Evolutionary conservation across 306 rosid genomes (phyloP).

Genomic region (Acacia crassicarpa): DNA sequence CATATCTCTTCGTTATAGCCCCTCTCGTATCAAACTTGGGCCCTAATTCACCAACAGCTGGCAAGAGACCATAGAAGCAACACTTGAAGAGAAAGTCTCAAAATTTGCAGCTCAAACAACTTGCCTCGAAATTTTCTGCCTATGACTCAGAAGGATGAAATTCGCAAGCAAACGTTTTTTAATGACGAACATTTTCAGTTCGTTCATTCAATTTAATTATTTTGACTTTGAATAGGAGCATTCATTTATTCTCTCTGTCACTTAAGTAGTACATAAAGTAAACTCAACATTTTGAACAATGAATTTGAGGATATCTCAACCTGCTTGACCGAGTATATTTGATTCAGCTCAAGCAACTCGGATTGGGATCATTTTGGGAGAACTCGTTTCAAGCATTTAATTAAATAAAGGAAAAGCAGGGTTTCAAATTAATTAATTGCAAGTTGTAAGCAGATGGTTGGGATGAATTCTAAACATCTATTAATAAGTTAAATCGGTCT

Average conservation of each 20-base stretch:
- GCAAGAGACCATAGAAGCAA: constrained; percentile 18
- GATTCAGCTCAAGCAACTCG: not conserved
- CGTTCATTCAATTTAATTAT: too few species aligned
- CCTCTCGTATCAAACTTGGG: too few species aligned
- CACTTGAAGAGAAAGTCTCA: not conserved
- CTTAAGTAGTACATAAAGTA: too few species aligned
- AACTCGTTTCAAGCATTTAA: too few species aligned
- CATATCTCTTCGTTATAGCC: too few species aligned
- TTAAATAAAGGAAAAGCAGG: too few species aligned
- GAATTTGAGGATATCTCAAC: not conserved
- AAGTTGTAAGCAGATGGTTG: too few species aligned
- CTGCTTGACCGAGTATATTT: not conserved
- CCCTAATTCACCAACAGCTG: too few species aligned
- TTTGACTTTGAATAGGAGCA: too few species aligned
- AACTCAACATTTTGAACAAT: too few species aligned
- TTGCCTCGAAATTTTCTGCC: constrained; percentile 33
- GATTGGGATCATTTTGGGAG: not conserved
- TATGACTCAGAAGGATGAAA: constrained; percentile 35
- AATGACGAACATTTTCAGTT: not conserved
- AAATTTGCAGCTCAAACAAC: constrained; percentile 38
- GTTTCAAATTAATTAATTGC: too few species aligned
- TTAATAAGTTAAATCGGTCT: not conserved
- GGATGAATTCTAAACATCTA: not conserved
- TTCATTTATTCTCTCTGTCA: too few species aligned
- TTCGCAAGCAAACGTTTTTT: constrained; percentile 49